Percentiles rank a stretch among this genome's conserved stretches.
Evolutionary conservation across 768 basidiomycete species (phyloP).

Genomic region (Vararia minispora): DNA sequence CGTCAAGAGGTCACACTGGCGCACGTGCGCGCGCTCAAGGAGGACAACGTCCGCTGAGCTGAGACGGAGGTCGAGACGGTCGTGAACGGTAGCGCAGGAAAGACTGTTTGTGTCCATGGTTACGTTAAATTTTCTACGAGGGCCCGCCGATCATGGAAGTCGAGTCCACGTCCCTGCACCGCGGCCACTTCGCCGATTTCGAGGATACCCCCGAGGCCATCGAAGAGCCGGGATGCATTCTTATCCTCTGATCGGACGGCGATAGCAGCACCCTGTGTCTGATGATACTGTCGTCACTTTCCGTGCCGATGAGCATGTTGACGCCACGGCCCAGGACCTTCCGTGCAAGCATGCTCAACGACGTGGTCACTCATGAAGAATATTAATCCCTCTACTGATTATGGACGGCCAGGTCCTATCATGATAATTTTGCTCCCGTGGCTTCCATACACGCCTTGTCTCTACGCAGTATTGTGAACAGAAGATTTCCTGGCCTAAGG

Average conservation of each 20-base stretch:
- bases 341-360: no score
- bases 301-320: no score
- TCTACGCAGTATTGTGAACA: no score
- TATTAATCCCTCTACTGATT: no score
- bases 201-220: constrained; percentile 92
- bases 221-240: constrained; percentile 81
- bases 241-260: constrained; percentile 65
- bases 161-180: constrained; percentile 91
- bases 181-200: constrained; percentile 88
- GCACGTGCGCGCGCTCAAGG: constrained; percentile 63
- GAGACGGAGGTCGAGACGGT: constrained; percentile 86
- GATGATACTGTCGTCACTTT: no score
- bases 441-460: no score
- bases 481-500: no score
- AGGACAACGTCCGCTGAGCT: constrained; percentile 83
- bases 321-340: no score
- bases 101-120: constrained; percentile 86
- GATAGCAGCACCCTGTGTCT: no score
- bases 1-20: constrained; percentile 81
- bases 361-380: no score
- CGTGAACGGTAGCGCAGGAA: constrained; percentile 83
- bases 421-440: no score
- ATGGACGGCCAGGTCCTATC: no score
- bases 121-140: constrained; percentile 65
- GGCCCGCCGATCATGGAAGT: constrained; percentile 85